These are phyloP conservation scores for Calocybe cyanea DNA, from an alignment of 768 basidiomycete genomes.

Conservation along the genomic window DNA sequence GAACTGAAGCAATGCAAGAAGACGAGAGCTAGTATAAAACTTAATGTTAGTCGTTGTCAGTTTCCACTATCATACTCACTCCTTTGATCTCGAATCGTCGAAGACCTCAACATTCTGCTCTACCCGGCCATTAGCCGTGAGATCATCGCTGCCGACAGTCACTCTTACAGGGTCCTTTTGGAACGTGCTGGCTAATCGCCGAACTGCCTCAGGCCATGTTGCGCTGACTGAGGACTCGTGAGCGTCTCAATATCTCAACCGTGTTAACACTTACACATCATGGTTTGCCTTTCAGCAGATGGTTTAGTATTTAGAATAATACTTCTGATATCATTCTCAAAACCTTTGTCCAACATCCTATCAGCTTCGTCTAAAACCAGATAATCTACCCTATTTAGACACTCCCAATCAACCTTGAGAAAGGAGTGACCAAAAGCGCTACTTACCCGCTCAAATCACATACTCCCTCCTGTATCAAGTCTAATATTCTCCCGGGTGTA, in stretches of 20 bases:
- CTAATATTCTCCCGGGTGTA: constrained; percentile 90
- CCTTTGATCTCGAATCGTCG: constrained; percentile 80
- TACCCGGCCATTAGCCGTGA: constrained; percentile 93
- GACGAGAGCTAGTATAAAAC: constrained; percentile 44
- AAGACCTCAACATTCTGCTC: constrained; percentile 92
- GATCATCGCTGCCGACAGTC: constrained; percentile 92
- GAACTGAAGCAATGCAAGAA: constrained; percentile 51
- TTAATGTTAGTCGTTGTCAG: not conserved
- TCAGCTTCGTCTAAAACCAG: constrained; percentile 97
- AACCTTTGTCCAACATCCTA: constrained; percentile 96
- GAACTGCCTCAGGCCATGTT: constrained; percentile 96
- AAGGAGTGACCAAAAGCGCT: not conserved
- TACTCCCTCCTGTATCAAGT: constrained; percentile 83
- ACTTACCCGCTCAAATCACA: constrained; percentile 77
- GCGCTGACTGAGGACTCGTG: constrained; percentile 71
- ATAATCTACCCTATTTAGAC: constrained; percentile 66
- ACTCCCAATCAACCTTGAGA: constrained; percentile 6
- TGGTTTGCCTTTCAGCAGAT: constrained; percentile 73
- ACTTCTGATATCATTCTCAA: constrained; percentile 93
- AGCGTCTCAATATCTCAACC: not conserved
- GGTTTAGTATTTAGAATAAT: constrained; percentile 79
- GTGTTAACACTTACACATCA: constrained; percentile 76
- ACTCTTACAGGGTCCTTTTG: constrained; percentile 81
- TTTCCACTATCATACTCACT: constrained; percentile 46
- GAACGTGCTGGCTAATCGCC: constrained; percentile 85